Evolutionary conservation across 2,329 filamentous ascomycete genomes (phyloP), one percentile per base, ranked within the genome.

Genomic region (Domatiomyces catenatus): DNA sequence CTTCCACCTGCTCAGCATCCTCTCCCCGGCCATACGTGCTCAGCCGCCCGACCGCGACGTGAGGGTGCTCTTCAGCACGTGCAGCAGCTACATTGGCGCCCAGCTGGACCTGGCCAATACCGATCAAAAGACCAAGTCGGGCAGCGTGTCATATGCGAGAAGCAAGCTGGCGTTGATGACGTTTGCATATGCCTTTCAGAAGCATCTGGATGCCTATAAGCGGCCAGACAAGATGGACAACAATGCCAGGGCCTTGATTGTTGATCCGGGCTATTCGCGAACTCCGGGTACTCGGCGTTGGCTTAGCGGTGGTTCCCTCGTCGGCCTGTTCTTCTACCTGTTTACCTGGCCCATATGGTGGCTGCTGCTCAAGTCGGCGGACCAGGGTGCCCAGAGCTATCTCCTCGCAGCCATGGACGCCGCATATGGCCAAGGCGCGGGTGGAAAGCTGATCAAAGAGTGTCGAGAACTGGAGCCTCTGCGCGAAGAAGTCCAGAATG

Each of bases 11-110:
- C 75, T 98, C 44, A 86, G 85, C 57, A 93, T 98, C 26, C 74
- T 98, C 36, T 92, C 84, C 59, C 92, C 92, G 0, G 90, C 92
- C 0, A 75, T 98, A 53, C 80, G 87, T 57, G 87, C 85, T 1
- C 92, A 98, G 67, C 92, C 92, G 1, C 81, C 93, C 50, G 92
- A 98, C 65, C 80, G 92, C 60, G 92, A 98, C 65, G 87, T 98
- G 15, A 77, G 92, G 54, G 76, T 98, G 54, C 75, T 98, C 51
- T 79, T 96, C 57, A 75, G 85, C 1, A 93, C 86, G 0, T 98
- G 93, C 65, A 82, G 86, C 18, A 83, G 86, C 32, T 96, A 98
- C 67, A 85, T 95, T 58, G 79, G 77, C 1, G 85, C 84, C 3
- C 81, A 81, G 12, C 73, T 86, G 7, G 75, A 77, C 54, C 64